Conservation (phyloP, 768 basidiomycete genomes). For the Boletellus sp. region DNA sequence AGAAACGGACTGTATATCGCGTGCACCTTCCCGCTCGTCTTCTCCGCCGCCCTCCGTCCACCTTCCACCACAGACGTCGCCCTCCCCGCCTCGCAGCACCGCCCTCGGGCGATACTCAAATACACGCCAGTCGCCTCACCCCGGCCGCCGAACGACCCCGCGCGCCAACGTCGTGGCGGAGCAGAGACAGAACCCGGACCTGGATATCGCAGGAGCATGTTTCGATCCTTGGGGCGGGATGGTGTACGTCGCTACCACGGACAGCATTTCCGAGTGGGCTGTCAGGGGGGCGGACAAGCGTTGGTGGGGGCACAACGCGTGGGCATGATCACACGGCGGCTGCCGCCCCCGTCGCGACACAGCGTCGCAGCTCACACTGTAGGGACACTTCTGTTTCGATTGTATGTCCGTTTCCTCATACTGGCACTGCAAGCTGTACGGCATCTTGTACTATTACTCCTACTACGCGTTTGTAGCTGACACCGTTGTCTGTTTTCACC, state of each 20-base stretch:
- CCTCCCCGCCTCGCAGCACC: slow-evolving; percentile 18
- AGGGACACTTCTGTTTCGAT: slow-evolving; percentile 10
- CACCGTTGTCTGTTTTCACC: slow-evolving; percentile 2
- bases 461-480: slow-evolving; percentile 14
- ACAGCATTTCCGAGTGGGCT: slow-evolving; percentile 73
- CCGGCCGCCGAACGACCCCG: slow-evolving; percentile 15
- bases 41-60: slow-evolving; percentile 43
- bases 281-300: slow-evolving; percentile 67
- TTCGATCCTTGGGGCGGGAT: slow-evolving; percentile 68
- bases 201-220: slow-evolving; percentile 66
- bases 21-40: slow-evolving; percentile 43
- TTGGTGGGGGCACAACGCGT: slow-evolving; percentile 59
- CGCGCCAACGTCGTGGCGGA: slow-evolving; percentile 12
- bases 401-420: background rate
- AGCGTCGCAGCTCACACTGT: background rate
- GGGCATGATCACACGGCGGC: slow-evolving; percentile 31
- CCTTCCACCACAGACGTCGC: slow-evolving; percentile 26
- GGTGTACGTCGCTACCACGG: slow-evolving; percentile 64
- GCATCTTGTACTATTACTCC: slow-evolving; percentile 20
- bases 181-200: slow-evolving; percentile 19
- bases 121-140: slow-evolving; percentile 16
- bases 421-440: slow-evolving; percentile 9
- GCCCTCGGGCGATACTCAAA: slow-evolving; percentile 18
- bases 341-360: background rate
- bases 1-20: slow-evolving; percentile 55